These are phyloP conservation scores for Dioscorea cayenensis DNA, from an alignment of 116 monocot species.

Conservation along the genomic window DNA sequence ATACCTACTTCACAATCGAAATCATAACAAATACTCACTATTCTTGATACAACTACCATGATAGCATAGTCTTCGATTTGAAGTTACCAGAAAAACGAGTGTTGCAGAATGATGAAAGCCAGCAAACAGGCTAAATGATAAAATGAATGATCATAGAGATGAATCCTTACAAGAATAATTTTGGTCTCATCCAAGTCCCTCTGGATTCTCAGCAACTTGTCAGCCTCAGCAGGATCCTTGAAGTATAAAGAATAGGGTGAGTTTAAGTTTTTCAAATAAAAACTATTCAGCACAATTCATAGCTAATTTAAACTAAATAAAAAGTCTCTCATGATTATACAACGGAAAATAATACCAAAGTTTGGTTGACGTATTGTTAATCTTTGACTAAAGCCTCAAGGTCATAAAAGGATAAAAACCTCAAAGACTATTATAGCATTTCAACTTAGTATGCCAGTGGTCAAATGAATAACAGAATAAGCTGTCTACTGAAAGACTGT, in stretches of 20 bases:
- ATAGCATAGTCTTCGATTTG: too few species aligned
- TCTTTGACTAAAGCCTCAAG: not conserved
- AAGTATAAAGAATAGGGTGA: not conserved
- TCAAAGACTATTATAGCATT: not conserved
- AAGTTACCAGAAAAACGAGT: too few species aligned
- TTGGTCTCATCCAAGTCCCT: constrained; percentile 98
- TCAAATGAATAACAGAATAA: too few species aligned
- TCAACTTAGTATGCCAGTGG: too few species aligned
- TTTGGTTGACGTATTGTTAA: not conserved
- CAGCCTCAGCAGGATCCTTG: constrained; percentile 96
- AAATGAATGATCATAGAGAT: not conserved
- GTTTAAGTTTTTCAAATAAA: not conserved
- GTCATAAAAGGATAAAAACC: not conserved
- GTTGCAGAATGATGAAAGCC: not conserved
- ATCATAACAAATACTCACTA: too few species aligned
- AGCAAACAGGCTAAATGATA: not conserved
- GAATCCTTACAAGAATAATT: constrained; percentile 80
- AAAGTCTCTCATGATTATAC: not conserved
- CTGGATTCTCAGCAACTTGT: constrained; percentile 95
- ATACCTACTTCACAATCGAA: too few species aligned
- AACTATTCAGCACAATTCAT: not conserved
- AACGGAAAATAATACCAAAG: not conserved
- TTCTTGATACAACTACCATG: too few species aligned
- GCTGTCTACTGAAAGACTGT: too few species aligned
- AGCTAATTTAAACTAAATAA: not conserved